Evolutionary conservation across 148 eudicot species (phyloP).

Genomic region (Spergularia marina): DNA sequence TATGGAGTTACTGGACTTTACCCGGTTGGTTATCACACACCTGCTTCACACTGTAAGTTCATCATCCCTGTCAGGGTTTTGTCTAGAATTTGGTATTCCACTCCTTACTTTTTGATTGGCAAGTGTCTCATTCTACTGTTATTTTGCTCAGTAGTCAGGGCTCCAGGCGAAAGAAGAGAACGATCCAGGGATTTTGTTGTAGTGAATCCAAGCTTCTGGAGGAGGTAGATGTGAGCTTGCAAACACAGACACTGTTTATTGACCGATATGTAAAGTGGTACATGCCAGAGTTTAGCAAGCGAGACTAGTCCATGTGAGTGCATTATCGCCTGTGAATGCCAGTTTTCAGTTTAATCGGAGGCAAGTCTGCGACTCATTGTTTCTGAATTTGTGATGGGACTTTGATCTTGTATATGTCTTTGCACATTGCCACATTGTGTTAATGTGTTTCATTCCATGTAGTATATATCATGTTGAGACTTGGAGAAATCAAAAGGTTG

Average conservation of each 20-base stretch:
- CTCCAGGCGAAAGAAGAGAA: not conserved
- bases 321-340: too few species aligned
- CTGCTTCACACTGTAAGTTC: not conserved
- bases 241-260: not conserved
- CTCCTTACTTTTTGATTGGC: not conserved
- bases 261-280: not conserved
- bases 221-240: not conserved
- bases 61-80: not conserved
- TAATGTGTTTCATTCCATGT: too few species aligned
- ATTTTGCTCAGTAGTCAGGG: not conserved
- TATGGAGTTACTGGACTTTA: not conserved
- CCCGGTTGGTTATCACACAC: not conserved
- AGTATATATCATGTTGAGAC: too few species aligned
- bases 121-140: not conserved
- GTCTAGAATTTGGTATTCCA: not conserved
- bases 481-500: too few species aligned
- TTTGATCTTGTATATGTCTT: too few species aligned
- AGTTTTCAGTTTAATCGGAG: too few species aligned
- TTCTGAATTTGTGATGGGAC: too few species aligned
- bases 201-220: not conserved
- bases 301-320: not conserved
- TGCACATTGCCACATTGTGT: too few species aligned
- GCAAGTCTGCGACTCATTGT: too few species aligned
- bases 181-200: not conserved
- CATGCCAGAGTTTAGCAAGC: too few species aligned